Conservation (phyloP, 2,329 filamentous ascomycete species). For the Pseudocercospora fijiensis region DNA sequence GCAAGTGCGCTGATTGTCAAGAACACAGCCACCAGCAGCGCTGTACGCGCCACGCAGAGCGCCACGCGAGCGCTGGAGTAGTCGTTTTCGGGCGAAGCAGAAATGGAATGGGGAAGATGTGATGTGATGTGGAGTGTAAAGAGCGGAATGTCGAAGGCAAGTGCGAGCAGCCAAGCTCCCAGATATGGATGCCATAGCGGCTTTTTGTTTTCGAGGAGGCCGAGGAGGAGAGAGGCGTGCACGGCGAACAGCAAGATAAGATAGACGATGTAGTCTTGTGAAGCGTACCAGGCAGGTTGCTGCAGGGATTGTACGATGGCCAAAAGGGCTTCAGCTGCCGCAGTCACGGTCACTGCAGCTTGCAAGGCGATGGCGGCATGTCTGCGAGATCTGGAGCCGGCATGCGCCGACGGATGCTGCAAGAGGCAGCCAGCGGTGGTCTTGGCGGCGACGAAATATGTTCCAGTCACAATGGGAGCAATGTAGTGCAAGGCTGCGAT, state of each 20-base stretch:
- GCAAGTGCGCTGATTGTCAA: conserved; percentile 19
- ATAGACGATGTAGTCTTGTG: conserved; percentile 32
- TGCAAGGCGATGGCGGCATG: conserved; percentile 25
- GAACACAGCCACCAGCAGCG: conserved; percentile 20
- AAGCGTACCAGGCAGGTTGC: conserved; percentile 15
- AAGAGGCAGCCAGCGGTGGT: conserved; percentile 32
- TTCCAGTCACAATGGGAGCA: conserved; percentile 27
- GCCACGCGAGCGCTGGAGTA: conserved; percentile 18
- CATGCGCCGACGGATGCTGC: conserved; percentile 26
- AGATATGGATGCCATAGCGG: conserved; percentile 36
- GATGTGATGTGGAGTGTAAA: conserved; percentile 20
- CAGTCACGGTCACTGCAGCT: conserved; percentile 20
- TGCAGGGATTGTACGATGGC: conserved; percentile 23
- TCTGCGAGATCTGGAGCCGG: conserved; percentile 19
- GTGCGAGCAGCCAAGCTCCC: conserved; percentile 29
- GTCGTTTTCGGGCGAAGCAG: conserved; percentile 12
- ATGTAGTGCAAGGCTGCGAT: conserved; percentile 32
- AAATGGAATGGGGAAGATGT: conserved; percentile 4
- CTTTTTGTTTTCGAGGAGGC: conserved; percentile 27
- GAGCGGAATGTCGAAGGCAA: conserved; percentile 28
- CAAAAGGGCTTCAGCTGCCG: conserved; percentile 26
- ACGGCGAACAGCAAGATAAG: conserved; percentile 23
- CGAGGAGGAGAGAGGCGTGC: conserved; percentile 28
- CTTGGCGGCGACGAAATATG: conserved; percentile 33
- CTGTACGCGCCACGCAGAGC: conserved; percentile 22